Conservation (phyloP, 371 early-diverging fungal genomes). For the Antonospora locustae region DNA sequence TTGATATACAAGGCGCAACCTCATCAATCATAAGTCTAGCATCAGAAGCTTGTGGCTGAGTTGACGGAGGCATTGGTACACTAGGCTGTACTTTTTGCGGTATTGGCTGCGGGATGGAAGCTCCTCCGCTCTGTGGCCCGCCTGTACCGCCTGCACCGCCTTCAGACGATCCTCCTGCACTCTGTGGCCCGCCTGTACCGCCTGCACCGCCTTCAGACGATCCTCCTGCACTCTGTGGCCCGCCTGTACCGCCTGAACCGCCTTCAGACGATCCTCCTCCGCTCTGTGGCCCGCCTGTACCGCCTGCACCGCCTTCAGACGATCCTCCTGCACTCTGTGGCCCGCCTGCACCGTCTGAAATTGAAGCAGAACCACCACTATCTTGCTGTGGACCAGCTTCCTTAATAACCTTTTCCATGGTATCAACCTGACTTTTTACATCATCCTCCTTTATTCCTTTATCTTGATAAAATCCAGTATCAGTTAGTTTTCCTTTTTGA, state of each 20-base stretch:
- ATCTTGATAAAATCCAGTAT: conserved; percentile 43
- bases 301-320: not conserved
- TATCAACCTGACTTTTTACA: conserved; percentile 22
- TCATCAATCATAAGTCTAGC: no score
- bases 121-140: no score
- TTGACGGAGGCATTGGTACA: no score
- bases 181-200: not conserved
- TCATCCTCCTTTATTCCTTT: conserved; percentile 21
- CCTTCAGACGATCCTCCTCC: not conserved
- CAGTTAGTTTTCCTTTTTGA: conserved; percentile 41
- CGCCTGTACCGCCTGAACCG: not conserved
- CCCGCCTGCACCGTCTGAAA: no score
- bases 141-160: not conserved
- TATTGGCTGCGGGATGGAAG: no score
- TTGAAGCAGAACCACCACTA: not conserved
- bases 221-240: not conserved
- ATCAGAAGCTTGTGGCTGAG: no score
- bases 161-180: not conserved
- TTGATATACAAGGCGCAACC: no score
- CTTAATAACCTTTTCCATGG: conserved; percentile 31
- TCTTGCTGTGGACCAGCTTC: not conserved
- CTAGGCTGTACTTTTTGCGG: no score
- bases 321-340: not conserved
- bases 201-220: conserved; percentile 1
- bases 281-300: not conserved